Percentiles rank a stretch among this genome's conserved stretches.
Evolutionary conservation across 345 rosid genomes (phyloP).

Genomic region (Bruguiera sexangula): DNA sequence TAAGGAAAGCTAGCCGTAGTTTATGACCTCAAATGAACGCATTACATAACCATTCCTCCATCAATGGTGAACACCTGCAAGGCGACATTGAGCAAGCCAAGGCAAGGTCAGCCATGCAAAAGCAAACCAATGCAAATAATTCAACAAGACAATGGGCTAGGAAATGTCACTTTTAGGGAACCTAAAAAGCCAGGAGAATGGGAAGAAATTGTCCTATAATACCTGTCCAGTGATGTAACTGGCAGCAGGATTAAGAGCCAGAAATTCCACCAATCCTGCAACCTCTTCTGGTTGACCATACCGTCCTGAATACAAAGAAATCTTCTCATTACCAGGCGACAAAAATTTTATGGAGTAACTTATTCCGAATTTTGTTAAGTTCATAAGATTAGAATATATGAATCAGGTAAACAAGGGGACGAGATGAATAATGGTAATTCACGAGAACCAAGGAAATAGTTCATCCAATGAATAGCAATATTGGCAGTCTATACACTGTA

Average conservation of each 20-base stretch:
- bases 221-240: conserved; percentile 97
- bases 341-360: not conserved
- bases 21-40: not conserved
- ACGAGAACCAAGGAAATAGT: not conserved
- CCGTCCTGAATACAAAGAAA: conserved; percentile 54
- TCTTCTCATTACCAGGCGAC: not conserved
- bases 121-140: not conserved
- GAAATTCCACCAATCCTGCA: conserved; percentile 94
- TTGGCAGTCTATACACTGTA: too few relatives aligned
- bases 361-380: not conserved
- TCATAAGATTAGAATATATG: not conserved
- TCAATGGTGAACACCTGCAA: conserved; percentile 83
- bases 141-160: not conserved
- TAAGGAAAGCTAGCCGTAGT: not conserved
- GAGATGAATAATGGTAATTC: not conserved
- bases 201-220: conserved; percentile 1
- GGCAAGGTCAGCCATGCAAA: not conserved
- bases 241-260: conserved; percentile 87
- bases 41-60: conserved; percentile 93
- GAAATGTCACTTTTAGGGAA: not conserved
- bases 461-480: not conserved
- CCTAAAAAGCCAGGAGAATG: not conserved
- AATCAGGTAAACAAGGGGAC: not conserved
- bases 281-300: conserved; percentile 98
- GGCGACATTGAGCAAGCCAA: not conserved